phyloP scores from a whole-genome alignment of 2,329 filamentous ascomycete genomes.

The Tetracladium maxilliforme region DNA sequence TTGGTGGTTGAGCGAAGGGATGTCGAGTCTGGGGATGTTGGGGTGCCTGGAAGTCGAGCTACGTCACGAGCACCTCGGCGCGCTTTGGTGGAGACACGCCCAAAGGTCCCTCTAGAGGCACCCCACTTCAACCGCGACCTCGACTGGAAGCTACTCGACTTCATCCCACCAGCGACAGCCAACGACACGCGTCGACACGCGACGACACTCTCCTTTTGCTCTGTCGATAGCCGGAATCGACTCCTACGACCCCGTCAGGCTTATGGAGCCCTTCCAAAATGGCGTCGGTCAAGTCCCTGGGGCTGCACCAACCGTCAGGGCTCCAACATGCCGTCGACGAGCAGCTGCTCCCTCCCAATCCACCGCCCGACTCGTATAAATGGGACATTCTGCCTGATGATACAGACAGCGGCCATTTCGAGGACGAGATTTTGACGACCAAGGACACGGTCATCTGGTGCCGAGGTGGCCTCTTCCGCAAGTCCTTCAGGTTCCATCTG shows the following conservation, averaged over 20 bases:
- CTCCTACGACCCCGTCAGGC: constrained; percentile 27
- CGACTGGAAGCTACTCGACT: too few relatives aligned
- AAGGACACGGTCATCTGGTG: constrained; percentile 76
- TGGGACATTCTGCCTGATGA: constrained; percentile 53
- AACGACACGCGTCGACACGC: too few relatives aligned
- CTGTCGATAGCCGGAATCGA: constrained; percentile 2
- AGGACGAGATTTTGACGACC: constrained; percentile 73
- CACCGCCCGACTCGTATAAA: constrained; percentile 49
- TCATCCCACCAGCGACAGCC: too few relatives aligned
- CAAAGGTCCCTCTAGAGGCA: too few relatives aligned
- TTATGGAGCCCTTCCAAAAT: constrained; percentile 35
- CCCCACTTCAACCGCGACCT: too few relatives aligned
- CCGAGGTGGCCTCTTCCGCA: constrained; percentile 68
- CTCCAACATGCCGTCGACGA: constrained; percentile 74
- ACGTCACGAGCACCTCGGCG: too few relatives aligned
- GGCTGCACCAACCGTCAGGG: constrained; percentile 76
- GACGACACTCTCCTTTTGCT: too few relatives aligned
- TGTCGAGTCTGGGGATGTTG: too few relatives aligned
- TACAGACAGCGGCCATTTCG: constrained; percentile 26
- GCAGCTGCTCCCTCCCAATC: constrained; percentile 55
- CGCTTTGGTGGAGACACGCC: too few relatives aligned
- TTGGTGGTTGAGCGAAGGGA: too few relatives aligned
- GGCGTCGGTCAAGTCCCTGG: constrained; percentile 83
- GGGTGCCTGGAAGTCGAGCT: too few relatives aligned
- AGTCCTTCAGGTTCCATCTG: constrained; percentile 71